Base-by-base conservation (phyloP, 2,329 filamentous ascomycete species). In the Diaporthe helianthi region DNA sequence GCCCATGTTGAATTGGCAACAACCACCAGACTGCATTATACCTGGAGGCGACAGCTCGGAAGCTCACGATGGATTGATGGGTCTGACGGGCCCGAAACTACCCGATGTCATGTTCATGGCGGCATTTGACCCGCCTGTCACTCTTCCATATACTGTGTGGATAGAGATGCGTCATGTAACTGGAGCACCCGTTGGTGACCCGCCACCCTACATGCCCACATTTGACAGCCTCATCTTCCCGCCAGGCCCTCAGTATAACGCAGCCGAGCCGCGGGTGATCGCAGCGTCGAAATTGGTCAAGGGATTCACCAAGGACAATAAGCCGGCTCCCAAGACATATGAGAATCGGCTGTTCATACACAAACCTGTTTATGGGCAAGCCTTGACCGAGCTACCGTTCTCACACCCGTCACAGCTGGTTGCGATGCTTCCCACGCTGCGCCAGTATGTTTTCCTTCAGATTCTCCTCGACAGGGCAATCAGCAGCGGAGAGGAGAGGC, bases 401-500 rank as follows among this genome's bases (percentile, higher is more conserved):
- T 88, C 89, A 2, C 93, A 97, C 75, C 93, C 93, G 0, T 87
- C 89, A 61, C 92, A 97, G 76, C 81, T 97, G 4, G 82, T 94
- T 8, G 85, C 87, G 65, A 88, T 94, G 76, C 83, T 97, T n/a
- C 92, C 93, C 0, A 83, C 86, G 4, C 82, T 96, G 19, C 85
- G 93, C 17, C 93, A 96, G 77, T 96, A 93, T 75, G 90, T 91
- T 0, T 89, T 92, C 73, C 81, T 93, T 5, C 88, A 88, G 1
- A 87, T 83, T 0, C 79, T 96, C 2, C 83, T 95, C 4, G 81
- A 85, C 67, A 87, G 86, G 61, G 88, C 85, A 68, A 92, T 93
- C 74, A 82, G 81, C 44, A 75, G 79, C 4, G 77, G 76, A 54
- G 65, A 74, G 36, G 71, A 47, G 44, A 78, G 75, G 8, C 72